Percentiles rank a stretch among this genome's conserved stretches.
phyloP scores from a whole-genome alignment of 768 basidiomycete genomes.

The Xerocomus spinulosus region DNA sequence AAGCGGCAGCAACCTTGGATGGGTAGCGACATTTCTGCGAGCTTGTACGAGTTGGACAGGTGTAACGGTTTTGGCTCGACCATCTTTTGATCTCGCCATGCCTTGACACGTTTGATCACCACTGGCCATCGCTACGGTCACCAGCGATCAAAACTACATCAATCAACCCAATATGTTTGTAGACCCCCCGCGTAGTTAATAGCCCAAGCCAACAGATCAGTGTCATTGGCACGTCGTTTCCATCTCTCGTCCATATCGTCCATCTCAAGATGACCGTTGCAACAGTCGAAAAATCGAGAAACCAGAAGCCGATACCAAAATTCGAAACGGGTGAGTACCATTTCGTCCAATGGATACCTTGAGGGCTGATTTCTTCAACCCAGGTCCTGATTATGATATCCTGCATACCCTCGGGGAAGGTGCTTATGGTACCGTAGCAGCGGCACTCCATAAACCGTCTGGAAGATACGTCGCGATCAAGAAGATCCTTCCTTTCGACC shows the following conservation, averaged over 20 bases:
- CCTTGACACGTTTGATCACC: conserved; percentile 2
- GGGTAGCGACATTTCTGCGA: not conserved
- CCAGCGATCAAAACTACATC: conserved; percentile 11
- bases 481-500: conserved; percentile 93
- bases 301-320: conserved; percentile 62
- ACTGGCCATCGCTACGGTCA: conserved; percentile 2
- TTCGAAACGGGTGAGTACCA: conserved; percentile 58
- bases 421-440: conserved; percentile 86
- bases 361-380: conserved; percentile 7
- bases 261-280: conserved; percentile 4
- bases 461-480: conserved; percentile 90
- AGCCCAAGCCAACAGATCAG: not conserved
- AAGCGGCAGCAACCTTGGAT: conserved; percentile 33
- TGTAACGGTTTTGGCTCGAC: not conserved
- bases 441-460: conserved; percentile 79
- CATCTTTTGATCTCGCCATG: conserved; percentile 15
- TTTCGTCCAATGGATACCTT: not conserved
- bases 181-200: conserved; percentile 1
- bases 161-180: conserved; percentile 2
- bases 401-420: conserved; percentile 78
- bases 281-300: conserved; percentile 34
- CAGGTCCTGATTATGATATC: conserved; percentile 71
- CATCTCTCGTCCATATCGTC: not conserved
- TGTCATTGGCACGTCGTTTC: not conserved
- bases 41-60: not conserved